Evolutionary conservation across 2,329 filamentous ascomycete genomes (phyloP).

Genomic region (Ramularia collo-cygni): DNA sequence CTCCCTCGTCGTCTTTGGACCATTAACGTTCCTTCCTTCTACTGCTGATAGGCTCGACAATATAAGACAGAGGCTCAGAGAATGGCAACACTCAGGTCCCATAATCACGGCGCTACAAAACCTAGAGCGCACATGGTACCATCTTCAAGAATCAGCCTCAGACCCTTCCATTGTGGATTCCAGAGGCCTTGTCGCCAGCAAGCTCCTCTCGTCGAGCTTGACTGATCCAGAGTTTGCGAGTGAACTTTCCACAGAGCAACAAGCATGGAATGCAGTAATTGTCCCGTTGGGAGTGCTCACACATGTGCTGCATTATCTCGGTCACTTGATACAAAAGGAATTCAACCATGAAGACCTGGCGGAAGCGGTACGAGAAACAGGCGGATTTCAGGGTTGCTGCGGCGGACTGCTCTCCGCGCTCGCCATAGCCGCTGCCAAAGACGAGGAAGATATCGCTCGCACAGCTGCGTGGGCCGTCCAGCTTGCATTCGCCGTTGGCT

Average conservation of each 20-base stretch:
- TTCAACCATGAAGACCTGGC: conserved; percentile 1
- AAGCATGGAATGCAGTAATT: conserved; percentile 2
- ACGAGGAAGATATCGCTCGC: conserved; percentile 49
- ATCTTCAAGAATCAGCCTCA: background rate
- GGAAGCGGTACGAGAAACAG: background rate
- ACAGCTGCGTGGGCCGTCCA: conserved; percentile 55
- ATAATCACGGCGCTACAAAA: background rate
- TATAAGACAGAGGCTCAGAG: background rate
- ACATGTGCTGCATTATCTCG: conserved; percentile 5
- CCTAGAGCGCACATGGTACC: background rate
- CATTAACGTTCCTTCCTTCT: background rate
- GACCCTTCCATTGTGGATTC: background rate
- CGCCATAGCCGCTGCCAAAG: conserved; percentile 43
- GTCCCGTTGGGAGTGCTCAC: conserved; percentile 5
- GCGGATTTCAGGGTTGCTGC: conserved; percentile 11
- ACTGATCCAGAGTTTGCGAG: background rate
- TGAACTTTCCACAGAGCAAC: background rate
- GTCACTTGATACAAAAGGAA: background rate
- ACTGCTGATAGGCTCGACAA: background rate
- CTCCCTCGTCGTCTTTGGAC: background rate
- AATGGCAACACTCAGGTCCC: background rate
- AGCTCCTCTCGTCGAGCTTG: background rate
- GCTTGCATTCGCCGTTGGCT: conserved; percentile 68
- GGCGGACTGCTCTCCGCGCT: conserved; percentile 8
- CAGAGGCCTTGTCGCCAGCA: background rate